Conservation (phyloP, 2,329 filamentous ascomycete genomes). For the Daldinia sp. region DNA sequence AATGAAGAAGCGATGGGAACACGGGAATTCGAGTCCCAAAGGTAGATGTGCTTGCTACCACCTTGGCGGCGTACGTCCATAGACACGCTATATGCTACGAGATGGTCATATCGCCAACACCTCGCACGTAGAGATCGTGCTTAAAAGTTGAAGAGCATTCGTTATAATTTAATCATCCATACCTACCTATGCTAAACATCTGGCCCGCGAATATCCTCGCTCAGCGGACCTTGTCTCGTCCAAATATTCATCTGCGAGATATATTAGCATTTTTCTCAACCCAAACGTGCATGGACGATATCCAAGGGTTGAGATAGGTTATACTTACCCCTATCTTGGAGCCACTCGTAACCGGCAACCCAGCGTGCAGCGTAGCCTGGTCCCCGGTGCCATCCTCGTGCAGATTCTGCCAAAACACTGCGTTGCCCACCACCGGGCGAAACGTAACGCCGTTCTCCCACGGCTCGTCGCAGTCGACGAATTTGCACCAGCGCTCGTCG, state of each 20-base stretch:
- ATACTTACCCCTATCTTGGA: constrained; percentile 53
- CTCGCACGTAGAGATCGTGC: background rate
- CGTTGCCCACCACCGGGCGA: constrained; percentile 56
- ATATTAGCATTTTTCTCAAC: constrained; percentile 7
- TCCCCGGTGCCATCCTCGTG: constrained; percentile 52
- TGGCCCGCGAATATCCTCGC: constrained; percentile 47
- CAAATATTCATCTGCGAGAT: constrained; percentile 57
- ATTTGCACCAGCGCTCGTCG: constrained; percentile 53
- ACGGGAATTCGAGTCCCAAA: background rate
- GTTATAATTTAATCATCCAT: background rate
- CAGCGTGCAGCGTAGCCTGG: constrained; percentile 56
- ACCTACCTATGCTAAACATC: constrained; percentile 34
- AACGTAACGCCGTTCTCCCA: constrained; percentile 59
- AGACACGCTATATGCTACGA: background rate
- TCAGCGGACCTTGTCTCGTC: constrained; percentile 55
- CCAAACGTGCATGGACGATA: background rate
- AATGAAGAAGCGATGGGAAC: background rate
- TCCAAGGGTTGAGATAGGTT: background rate
- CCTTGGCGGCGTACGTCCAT: no score
- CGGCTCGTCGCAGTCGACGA: constrained; percentile 58
- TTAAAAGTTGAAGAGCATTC: background rate
- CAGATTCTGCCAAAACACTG: constrained; percentile 59
- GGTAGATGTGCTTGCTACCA: background rate
- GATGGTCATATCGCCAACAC: background rate
- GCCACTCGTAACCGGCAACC: constrained; percentile 55